phyloP scores from a whole-genome alignment of 129 eudicot species.

The Tanacetum coccineum region DNA sequence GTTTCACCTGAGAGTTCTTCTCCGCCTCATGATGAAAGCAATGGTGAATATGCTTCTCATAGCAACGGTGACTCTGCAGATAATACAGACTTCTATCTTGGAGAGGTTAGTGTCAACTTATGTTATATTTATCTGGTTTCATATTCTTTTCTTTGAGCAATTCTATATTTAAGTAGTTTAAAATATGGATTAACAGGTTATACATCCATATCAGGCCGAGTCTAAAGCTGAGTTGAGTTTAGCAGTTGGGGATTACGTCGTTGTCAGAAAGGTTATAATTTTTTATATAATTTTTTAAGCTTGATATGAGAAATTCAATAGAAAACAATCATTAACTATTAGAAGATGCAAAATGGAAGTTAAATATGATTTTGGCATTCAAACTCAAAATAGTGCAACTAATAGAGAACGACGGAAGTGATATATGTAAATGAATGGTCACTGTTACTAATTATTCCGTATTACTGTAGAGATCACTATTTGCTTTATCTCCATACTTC shows the following conservation, averaged over 20 bases:
- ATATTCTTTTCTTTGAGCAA: not conserved
- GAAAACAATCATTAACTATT: not conserved
- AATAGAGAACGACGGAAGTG: no score
- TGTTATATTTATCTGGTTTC: not conserved
- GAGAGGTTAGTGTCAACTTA: slow-evolving; percentile 48
- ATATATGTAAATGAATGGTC: no score
- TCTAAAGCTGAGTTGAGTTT: slow-evolving; percentile 80
- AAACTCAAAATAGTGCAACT: no score
- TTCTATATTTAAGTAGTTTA: slow-evolving; percentile 7
- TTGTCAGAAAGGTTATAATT: slow-evolving; percentile 64
- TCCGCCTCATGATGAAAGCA: slow-evolving; percentile 47
- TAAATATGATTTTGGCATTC: not conserved
- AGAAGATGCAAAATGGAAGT: not conserved
- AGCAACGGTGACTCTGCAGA: slow-evolving; percentile 39
- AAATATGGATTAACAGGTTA: slow-evolving; percentile 38
- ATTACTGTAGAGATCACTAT: not conserved
- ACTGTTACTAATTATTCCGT: no score
- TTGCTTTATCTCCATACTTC: not conserved
- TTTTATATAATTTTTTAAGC: not conserved
- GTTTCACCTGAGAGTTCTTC: slow-evolving; percentile 42
- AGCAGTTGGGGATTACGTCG: slow-evolving; percentile 70
- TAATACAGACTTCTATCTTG: slow-evolving; percentile 59
- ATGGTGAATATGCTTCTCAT: slow-evolving; percentile 42
- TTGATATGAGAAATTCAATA: not conserved
- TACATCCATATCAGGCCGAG: slow-evolving; percentile 75